Evolutionary conservation across 495 filamentous ascomycete species (phyloP).

Genomic region (Lasiosphaeris hirsuta): DNA sequence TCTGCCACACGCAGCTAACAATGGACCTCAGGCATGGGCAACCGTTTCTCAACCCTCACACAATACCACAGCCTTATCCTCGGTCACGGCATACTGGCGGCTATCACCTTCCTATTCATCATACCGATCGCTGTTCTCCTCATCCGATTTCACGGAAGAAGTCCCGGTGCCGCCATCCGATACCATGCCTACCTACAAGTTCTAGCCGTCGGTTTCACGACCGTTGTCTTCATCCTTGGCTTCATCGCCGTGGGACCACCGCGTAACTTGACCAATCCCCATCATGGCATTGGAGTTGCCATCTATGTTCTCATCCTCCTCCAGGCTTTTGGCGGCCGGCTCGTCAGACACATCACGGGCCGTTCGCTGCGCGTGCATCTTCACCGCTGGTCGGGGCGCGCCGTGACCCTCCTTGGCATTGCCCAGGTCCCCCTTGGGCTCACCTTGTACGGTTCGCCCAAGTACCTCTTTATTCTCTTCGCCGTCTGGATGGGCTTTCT

Average conservation of each 20-base stretch:
- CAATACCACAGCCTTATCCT: slow-evolving; percentile 77
- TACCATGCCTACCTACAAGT: slow-evolving; percentile 85
- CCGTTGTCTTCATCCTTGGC: slow-evolving; percentile 71
- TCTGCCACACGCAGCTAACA: slow-evolving; percentile 4
- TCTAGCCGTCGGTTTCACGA: slow-evolving; percentile 67
- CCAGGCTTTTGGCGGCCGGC: slow-evolving; percentile 73
- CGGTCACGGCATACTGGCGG: slow-evolving; percentile 80
- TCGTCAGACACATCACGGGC: slow-evolving; percentile 57
- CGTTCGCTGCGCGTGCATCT: slow-evolving; percentile 71
- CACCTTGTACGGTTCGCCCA: slow-evolving; percentile 88
- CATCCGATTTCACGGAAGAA: slow-evolving; percentile 63
- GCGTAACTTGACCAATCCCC: slow-evolving; percentile 84
- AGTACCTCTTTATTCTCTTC: slow-evolving; percentile 79
- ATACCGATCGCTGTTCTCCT: slow-evolving; percentile 75
- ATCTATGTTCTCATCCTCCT: slow-evolving; percentile 82
- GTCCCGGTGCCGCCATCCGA: slow-evolving; percentile 64
- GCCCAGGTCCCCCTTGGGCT: slow-evolving; percentile 86
- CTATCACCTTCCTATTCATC: slow-evolving; percentile 82
- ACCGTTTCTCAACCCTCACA: slow-evolving; percentile 71
- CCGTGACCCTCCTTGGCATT: slow-evolving; percentile 73
- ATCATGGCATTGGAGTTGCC: slow-evolving; percentile 89
- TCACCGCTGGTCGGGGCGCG: slow-evolving; percentile 84
- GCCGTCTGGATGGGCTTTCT: slow-evolving; percentile 67
- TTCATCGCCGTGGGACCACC: slow-evolving; percentile 73
- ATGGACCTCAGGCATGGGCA: slow-evolving; percentile 71